phyloP scores from a whole-genome alignment of 371 early-diverging fungal species.

The Parasitella parasitica region DNA sequence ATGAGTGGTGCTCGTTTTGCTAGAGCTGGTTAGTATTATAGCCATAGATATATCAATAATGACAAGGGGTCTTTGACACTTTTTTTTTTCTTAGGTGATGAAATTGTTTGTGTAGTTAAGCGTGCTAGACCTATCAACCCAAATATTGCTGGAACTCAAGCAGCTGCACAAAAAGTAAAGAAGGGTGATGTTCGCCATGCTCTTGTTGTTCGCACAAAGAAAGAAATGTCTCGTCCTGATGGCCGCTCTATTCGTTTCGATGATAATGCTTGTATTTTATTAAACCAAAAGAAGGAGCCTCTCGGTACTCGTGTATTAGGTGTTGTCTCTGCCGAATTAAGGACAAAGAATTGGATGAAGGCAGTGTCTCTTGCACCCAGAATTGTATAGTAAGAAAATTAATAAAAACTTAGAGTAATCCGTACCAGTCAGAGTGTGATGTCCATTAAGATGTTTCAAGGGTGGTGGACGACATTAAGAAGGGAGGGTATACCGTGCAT shows the following conservation, averaged over 20 bases:
- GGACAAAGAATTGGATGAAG: constrained; percentile 95
- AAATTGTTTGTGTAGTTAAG: constrained; percentile 95
- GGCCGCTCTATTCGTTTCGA: constrained; percentile 94
- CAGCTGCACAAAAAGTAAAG: constrained; percentile 77
- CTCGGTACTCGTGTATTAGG: constrained; percentile 94
- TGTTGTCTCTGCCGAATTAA: constrained; percentile 85
- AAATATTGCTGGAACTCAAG: constrained; percentile 46
- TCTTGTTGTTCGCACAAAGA: constrained; percentile 89
- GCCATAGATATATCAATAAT: background rate
- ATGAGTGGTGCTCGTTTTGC: constrained; percentile 84
- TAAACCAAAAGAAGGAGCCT: constrained; percentile 92
- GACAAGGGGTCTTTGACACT: background rate
- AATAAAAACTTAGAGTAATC: no score
- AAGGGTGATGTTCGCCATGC: constrained; percentile 96
- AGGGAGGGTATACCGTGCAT: no score
- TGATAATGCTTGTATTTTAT: constrained; percentile 96
- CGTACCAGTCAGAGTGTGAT: no score
- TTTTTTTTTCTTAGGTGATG: constrained; percentile 91
- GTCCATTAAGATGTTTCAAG: no score
- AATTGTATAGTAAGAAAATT: constrained; percentile 65
- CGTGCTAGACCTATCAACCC: constrained; percentile 84
- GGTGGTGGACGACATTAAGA: no score
- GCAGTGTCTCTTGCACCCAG: constrained; percentile 91
- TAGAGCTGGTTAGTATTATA: constrained; percentile 51
- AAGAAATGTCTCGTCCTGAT: constrained; percentile 89